Percentiles rank a stretch among this genome's conserved stretches.
These are phyloP conservation scores for Akanthomyces muscarius DNA, from an alignment of 2,329 filamentous ascomycete species.

Conservation along the genomic window DNA sequence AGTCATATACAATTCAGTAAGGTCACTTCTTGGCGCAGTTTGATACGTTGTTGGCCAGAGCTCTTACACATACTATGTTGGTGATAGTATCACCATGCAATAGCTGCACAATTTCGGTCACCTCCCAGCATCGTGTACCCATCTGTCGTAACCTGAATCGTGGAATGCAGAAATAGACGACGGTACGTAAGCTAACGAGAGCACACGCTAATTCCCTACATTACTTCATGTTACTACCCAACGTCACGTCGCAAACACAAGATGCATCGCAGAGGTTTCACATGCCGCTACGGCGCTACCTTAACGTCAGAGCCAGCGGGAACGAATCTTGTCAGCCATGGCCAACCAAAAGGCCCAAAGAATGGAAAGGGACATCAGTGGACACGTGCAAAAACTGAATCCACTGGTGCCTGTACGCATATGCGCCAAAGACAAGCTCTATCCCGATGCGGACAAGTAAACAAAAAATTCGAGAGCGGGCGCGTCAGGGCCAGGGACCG, in stretches of 20 bases:
- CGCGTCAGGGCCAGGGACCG: conserved; percentile 2
- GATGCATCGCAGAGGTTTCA: background rate
- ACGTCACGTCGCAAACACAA: background rate
- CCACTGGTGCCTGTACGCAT: too few relatives aligned
- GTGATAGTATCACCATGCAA: background rate
- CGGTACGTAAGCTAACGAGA: background rate
- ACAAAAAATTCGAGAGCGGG: background rate
- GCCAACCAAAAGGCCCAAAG: background rate
- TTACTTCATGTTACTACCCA: background rate
- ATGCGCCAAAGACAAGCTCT: background rate
- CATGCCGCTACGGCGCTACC: background rate
- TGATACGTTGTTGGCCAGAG: background rate
- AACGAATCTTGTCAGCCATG: background rate
- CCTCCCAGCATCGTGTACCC: too few relatives aligned
- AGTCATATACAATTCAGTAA: background rate
- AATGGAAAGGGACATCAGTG: background rate
- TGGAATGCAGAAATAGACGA: background rate
- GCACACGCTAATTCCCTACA: background rate
- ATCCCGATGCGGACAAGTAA: conserved; percentile 14
- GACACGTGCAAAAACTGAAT: background rate
- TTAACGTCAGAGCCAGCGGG: background rate
- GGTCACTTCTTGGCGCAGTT: background rate
- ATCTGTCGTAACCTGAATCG: too few relatives aligned
- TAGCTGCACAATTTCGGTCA: too few relatives aligned
- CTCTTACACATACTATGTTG: background rate